Conservation (phyloP, 257 asterid species). For the Solanum pinnatisectum region DNA sequence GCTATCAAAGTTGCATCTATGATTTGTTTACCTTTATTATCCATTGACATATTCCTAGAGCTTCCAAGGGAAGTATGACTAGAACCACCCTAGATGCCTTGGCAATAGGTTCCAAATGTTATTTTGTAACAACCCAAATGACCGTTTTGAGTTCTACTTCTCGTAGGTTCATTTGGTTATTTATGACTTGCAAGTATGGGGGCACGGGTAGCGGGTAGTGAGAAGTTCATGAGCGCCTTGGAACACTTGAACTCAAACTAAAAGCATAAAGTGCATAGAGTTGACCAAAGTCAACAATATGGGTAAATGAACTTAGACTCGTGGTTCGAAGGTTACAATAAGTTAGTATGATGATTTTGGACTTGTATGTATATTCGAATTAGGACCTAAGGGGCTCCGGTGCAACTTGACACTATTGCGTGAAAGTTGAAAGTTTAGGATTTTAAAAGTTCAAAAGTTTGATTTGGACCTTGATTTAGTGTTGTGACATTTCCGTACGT, state of each 20-base stretch:
- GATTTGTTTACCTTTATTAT: neutral
- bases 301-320: neutral
- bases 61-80: neutral
- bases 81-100: neutral
- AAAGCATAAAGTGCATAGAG: neutral
- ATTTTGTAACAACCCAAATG: neutral
- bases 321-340: neutral
- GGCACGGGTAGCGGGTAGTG: neutral
- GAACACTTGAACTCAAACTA: neutral
- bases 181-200: neutral
- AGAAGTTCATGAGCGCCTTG: neutral
- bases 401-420: neutral
- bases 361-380: neutral
- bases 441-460: neutral
- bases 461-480: neutral
- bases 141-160: neutral
- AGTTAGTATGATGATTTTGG: neutral
- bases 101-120: neutral
- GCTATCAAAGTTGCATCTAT: neutral
- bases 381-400: neutral
- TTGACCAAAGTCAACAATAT: neutral
- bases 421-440: neutral
- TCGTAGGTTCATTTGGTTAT: neutral
- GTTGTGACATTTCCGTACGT: neutral
- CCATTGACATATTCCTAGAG: neutral